These are phyloP conservation scores for Plasmodium blacklocki DNA, from an alignment of 169 alveolate species.

Conservation along the genomic window DNA sequence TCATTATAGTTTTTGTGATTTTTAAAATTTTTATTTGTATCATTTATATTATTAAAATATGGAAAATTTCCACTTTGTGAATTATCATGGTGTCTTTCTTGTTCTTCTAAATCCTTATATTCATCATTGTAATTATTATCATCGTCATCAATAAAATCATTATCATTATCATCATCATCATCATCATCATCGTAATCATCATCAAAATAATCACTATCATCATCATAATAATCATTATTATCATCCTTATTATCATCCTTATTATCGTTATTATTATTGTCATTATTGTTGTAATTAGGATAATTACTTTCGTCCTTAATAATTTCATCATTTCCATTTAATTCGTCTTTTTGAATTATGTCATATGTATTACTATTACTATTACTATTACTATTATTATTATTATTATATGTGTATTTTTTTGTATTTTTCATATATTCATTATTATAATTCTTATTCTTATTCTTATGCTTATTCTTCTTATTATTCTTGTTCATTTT, in stretches of 20 bases:
- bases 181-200: not conserved
- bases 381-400: not conserved
- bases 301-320: not conserved
- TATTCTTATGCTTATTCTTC: not conserved
- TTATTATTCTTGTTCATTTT: not conserved
- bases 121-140: slow-evolving; percentile 8
- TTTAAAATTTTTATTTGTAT: not conserved
- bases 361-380: not conserved
- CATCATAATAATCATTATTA: not conserved
- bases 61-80: not conserved
- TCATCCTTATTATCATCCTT: not conserved
- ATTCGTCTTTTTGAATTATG: not conserved
- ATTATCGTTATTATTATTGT: not conserved
- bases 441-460: not conserved
- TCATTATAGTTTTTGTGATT: not conserved
- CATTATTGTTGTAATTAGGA: not conserved
- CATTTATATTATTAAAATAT: slow-evolving; percentile 2
- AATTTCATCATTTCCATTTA: not conserved
- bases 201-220: not conserved
- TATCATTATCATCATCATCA: not conserved
- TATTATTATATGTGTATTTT: not conserved
- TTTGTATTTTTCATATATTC: not conserved
- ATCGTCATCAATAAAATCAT: not conserved
- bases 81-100: not conserved
- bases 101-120: not conserved